Evolutionary conservation across 495 filamentous ascomycete species (phyloP), one percentile per base, ranked within the genome.

Genomic region (Penicillium bovifimosum): DNA sequence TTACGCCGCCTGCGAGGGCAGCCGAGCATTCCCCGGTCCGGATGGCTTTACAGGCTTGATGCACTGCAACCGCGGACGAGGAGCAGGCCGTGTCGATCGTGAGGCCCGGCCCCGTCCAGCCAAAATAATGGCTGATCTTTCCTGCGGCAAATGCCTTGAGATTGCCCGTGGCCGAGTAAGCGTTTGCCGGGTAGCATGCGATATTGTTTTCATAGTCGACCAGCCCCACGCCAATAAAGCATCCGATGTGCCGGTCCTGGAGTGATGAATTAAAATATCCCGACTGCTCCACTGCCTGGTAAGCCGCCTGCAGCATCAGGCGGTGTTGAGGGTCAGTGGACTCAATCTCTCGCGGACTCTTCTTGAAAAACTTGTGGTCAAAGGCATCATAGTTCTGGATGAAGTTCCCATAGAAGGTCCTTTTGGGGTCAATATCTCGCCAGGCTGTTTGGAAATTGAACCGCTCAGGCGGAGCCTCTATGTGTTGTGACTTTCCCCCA

Each of bases 351-450:
- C 74, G 62, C 0, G 70, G 59, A 8, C 61, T 71, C 43, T 66
- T 74, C 44, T 64, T 69, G 65, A 80, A 84, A 61, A 83, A 81
- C 3, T 59, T 52, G 39, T 76, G 70, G 48, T 84, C 80, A 28
- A 78, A 80, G 9, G 59, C 58, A 46, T 77, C 76, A 16, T 55
- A 49, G 40, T 75, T 65, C 10, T 59, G 33, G 6, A 26, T 52
- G 39, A 81, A 78, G 45, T 79, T 79, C 0, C 69, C 78, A 17
- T 61, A 75, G n/a, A n/a, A n/a, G n/a, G n/a, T n/a, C n/a, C n/a
- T n/a, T n/a, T n/a, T n/a, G n/a, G n/a, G n/a, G n/a, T n/a, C n/a
- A n/a, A n/a, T n/a, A n/a, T n/a, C n/a, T n/a, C 72, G 63, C 48
- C 56, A 74, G 0, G 47, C 44, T 0, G 66, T 73, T 0, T 74